Percentiles rank a stretch among this genome's conserved stretches.
phyloP scores from a whole-genome alignment of 148 eudicot species.

The Cornus suecica region DNA sequence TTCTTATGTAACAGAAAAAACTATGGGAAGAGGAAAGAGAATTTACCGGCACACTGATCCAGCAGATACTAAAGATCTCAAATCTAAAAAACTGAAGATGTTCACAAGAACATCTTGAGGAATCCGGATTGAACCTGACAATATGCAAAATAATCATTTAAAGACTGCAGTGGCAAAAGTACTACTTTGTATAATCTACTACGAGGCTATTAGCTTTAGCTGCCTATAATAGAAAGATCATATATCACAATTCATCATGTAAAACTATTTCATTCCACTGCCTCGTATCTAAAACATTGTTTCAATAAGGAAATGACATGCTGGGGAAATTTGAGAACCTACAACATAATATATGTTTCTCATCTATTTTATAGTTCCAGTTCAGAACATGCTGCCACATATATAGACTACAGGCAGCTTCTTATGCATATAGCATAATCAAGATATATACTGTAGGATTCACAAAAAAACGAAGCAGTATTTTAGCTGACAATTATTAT shows the following conservation, averaged over 20 bases:
- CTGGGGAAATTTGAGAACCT: too few relatives aligned
- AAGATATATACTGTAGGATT: too few relatives aligned
- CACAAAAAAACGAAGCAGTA: not conserved
- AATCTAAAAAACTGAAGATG: slow-evolving; percentile 74
- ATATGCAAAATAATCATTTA: not conserved
- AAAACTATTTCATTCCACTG: not conserved
- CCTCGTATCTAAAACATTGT: not conserved
- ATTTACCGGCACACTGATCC: slow-evolving; percentile 75
- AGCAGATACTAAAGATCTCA: slow-evolving; percentile 66
- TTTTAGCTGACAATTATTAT: not conserved
- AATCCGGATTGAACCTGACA: slow-evolving; percentile 46
- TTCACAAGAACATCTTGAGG: slow-evolving; percentile 76
- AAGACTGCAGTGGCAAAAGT: not conserved
- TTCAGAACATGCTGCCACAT: not conserved
- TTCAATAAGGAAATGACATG: too few relatives aligned
- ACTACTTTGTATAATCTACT: not conserved
- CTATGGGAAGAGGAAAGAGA: not conserved
- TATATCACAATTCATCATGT: not conserved
- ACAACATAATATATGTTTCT: not conserved
- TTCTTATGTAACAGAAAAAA: not conserved
- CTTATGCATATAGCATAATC: not conserved
- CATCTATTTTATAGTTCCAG: not conserved
- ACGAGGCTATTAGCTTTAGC: not conserved
- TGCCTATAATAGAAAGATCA: not conserved
- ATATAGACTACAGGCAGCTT: not conserved